These are phyloP conservation scores for Teratosphaeria viscida DNA, from an alignment of 2,329 filamentous ascomycete species.

Conservation along the genomic window DNA sequence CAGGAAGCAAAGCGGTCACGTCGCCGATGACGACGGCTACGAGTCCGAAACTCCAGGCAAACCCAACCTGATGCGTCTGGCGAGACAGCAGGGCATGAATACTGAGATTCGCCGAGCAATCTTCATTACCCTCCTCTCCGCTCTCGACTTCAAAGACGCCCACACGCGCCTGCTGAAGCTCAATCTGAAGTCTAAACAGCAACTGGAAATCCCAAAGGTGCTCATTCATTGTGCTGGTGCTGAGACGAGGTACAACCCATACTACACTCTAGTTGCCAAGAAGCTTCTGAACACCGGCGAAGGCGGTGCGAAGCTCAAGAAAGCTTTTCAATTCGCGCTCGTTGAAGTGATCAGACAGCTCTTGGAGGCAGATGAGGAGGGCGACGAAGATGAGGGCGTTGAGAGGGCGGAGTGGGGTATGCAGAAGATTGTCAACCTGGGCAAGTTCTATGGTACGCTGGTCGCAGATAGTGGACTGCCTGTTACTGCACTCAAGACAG, in stretches of 20 bases:
- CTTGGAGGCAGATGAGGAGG: constrained; percentile 52
- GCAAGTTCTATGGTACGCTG: constrained; percentile 54
- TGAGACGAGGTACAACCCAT: constrained; percentile 80
- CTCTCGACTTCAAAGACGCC: constrained; percentile 73
- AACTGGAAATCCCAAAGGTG: constrained; percentile 77
- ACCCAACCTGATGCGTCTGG: constrained; percentile 68
- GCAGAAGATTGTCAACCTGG: constrained; percentile 55
- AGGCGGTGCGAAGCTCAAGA: constrained; percentile 51
- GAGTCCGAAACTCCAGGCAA: constrained; percentile 13
- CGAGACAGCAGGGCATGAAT: constrained; percentile 65
- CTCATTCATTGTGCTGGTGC: constrained; percentile 77
- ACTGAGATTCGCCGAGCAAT: constrained; percentile 82
- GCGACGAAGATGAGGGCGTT: constrained; percentile 46
- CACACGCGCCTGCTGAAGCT: constrained; percentile 70
- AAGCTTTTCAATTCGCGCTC: constrained; percentile 76
- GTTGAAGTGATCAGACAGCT: constrained; percentile 79
- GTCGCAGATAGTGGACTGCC: constrained; percentile 50
- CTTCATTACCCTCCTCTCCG: constrained; percentile 82
- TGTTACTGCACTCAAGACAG: constrained; percentile 50
- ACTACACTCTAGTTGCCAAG: constrained; percentile 77
- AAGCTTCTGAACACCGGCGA: constrained; percentile 59
- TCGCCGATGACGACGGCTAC: constrained; percentile 18
- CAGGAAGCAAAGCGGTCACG: not conserved
- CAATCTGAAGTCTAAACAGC: constrained; percentile 73
- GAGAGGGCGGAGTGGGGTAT: constrained; percentile 43